Conservation (phyloP, 108 stramenopile species). For the Nannochloropsis salina region DNA sequence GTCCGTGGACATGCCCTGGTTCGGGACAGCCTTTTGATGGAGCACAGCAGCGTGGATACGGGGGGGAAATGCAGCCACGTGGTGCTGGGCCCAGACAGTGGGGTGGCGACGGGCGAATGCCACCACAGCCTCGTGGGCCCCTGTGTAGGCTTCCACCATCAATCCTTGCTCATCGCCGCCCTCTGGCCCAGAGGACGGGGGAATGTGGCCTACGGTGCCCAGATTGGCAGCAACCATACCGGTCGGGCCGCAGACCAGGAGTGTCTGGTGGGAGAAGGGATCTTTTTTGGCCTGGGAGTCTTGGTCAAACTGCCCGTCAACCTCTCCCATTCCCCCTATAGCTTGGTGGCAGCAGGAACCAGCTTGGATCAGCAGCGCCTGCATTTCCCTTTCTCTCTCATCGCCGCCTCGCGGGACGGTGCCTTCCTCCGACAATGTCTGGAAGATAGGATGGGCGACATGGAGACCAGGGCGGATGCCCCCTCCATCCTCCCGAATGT, state of each 20-base stretch:
- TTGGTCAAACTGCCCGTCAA: conserved; percentile 85
- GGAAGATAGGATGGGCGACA: conserved; percentile 27
- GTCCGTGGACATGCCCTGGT: conserved; percentile 32
- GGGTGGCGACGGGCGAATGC: conserved; percentile 33
- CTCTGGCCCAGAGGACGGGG: conserved; percentile 86
- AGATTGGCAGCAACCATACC: conserved; percentile 92
- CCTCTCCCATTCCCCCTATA: conserved; percentile 71
- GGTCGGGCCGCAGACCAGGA: conserved; percentile 88
- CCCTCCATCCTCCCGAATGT: conserved; percentile 57
- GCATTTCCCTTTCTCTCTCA: conserved; percentile 75
- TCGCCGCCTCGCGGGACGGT: conserved; percentile 40
- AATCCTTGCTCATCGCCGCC: conserved; percentile 67
- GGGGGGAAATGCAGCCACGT: conserved; percentile 40
- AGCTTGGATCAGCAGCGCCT: conserved; percentile 70
- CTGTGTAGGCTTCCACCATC: conserved; percentile 41
- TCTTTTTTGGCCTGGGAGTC: conserved; percentile 77
- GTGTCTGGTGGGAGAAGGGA: conserved; percentile 75
- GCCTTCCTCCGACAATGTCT: conserved; percentile 34
- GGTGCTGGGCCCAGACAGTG: conserved; percentile 27
- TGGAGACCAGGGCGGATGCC: conserved; percentile 22
- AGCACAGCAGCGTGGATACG: conserved; percentile 40
- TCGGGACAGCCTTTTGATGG: conserved; percentile 34
- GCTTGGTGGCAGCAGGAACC: conserved; percentile 81
- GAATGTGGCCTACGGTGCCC: conserved; percentile 87
- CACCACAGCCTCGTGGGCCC: conserved; percentile 43